A percentile compares a stretch with the other conserved stretches of the same genome.
These are phyloP conservation scores for Petunia secreta DNA, from an alignment of 257 asterid genomes.

Conservation along the genomic window DNA sequence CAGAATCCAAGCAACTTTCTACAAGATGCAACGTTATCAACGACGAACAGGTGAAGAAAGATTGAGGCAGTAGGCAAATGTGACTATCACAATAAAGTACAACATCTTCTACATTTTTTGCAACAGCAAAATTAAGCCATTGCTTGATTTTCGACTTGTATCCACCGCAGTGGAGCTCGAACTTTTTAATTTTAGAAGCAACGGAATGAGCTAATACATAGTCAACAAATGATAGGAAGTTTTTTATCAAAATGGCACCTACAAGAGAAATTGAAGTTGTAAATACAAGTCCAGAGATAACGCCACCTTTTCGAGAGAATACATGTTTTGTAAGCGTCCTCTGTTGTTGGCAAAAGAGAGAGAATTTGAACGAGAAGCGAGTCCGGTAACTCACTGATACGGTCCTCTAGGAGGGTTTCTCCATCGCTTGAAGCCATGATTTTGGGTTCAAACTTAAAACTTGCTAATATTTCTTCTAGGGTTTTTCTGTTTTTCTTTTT, in stretches of 20 bases:
- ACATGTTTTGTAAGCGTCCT: not conserved
- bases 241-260: too few relatives aligned
- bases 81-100: not conserved
- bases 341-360: not conserved
- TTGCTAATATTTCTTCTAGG: too few relatives aligned
- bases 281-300: not conserved
- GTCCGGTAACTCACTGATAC: not conserved
- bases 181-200: not conserved
- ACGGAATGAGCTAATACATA: not conserved
- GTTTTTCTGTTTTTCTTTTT: too few relatives aligned
- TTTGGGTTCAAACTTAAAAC: too few relatives aligned
- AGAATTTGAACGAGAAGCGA: not conserved
- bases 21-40: constrained; percentile 11
- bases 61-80: not conserved
- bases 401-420: not conserved
- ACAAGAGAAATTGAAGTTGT: not conserved
- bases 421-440: not conserved
- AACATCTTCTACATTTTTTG: not conserved
- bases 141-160: not conserved
- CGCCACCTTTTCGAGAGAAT: not conserved
- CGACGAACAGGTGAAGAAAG: not conserved
- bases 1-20: not conserved
- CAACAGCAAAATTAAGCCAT: constrained; percentile 1
- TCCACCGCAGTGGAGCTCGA: not conserved
- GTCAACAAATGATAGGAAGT: constrained; percentile 9